phyloP scores from a whole-genome alignment of 2,329 filamentous ascomycete genomes.

The Pseudocercospora cruenta region DNA sequence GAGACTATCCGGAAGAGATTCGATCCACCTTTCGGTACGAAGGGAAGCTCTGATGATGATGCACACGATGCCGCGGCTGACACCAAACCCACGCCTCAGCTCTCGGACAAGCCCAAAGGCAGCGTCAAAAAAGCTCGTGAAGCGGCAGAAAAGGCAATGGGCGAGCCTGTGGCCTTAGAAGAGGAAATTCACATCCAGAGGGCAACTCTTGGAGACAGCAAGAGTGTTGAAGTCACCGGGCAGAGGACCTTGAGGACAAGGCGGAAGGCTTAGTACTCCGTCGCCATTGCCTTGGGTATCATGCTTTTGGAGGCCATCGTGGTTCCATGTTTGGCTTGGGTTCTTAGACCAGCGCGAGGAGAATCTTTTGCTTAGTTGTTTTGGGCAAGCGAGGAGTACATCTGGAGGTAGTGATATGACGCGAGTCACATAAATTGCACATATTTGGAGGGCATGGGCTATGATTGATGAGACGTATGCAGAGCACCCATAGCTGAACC shows the following conservation, averaged over 20 bases:
- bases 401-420: not conserved
- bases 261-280: slow-evolving; percentile 26
- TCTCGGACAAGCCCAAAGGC: slow-evolving; percentile 21
- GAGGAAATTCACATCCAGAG: slow-evolving; percentile 22
- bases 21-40: slow-evolving; percentile 56
- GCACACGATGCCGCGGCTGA: slow-evolving; percentile 20
- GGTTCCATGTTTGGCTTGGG: not conserved
- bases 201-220: slow-evolving; percentile 21
- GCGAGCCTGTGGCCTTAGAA: slow-evolving; percentile 13
- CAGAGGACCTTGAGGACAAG: slow-evolving; percentile 28
- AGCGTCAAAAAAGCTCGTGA: slow-evolving; percentile 31
- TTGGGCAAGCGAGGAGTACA: slow-evolving; percentile 7
- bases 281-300: slow-evolving; percentile 7
- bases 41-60: slow-evolving; percentile 34
- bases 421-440: not conserved
- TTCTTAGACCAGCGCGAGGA: not conserved
- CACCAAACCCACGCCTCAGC: not conserved
- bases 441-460: not conserved
- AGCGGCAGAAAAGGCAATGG: slow-evolving; percentile 28
- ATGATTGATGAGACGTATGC: slow-evolving; percentile 1
- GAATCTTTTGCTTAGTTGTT: not conserved
- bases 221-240: slow-evolving; percentile 23
- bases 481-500: not conserved
- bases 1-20: slow-evolving; percentile 77
- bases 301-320: not conserved